Base-by-base conservation (phyloP, 164 flowering plant species). In the Macadamia tetraphylla region DNA sequence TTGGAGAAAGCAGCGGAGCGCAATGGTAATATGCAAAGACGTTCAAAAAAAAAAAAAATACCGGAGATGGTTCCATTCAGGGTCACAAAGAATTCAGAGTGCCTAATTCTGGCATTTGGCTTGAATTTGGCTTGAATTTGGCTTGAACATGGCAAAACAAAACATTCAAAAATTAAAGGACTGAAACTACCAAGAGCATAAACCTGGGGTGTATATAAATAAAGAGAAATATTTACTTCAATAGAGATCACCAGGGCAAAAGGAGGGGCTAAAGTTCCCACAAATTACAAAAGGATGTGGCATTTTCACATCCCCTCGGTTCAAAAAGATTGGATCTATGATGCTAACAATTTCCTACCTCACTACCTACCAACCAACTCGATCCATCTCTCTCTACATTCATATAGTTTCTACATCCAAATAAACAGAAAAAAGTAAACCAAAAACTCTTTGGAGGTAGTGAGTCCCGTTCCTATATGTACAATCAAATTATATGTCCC, bases 401-500 rank as follows among this genome's bases (percentile, higher is more conserved):
- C 35, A n/a, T 56, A 17, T 11, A 55, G 51, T 31, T 18, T 8
- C 59, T 66, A 23, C 49, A 66, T 23, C 23, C 23, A 23, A 23
- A 23, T 23, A 23, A 23, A 23, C 23, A 23, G 23, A 23, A 23
- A 23, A 23, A 23, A 29, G 44, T 60, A 30, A 14, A 44, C 17
- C n/a, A 29, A 29, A 18, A 29, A 17, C 23, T 67, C 30, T 57
- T 57, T 58, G 61, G 13, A 23, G 29, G 61, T 15, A 9, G 13
- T 32, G 18, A 11, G 60, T 23, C 23, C 29, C 35, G 44, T 44
- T 65, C 10, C 59, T 65, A 48, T 65, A 58, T 65, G 63, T 65
- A 64, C 73, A 67, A 30, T 68, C 67, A 49, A 65, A 66, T 4
- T 35, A 53, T 52, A 58, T 14, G 17, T 64, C 62, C 40, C 67